Evolutionary conservation across 2,329 filamentous ascomycete species (phyloP), one percentile per base, ranked within the genome.

Genomic region (Beauveria scarabaeidicola): DNA sequence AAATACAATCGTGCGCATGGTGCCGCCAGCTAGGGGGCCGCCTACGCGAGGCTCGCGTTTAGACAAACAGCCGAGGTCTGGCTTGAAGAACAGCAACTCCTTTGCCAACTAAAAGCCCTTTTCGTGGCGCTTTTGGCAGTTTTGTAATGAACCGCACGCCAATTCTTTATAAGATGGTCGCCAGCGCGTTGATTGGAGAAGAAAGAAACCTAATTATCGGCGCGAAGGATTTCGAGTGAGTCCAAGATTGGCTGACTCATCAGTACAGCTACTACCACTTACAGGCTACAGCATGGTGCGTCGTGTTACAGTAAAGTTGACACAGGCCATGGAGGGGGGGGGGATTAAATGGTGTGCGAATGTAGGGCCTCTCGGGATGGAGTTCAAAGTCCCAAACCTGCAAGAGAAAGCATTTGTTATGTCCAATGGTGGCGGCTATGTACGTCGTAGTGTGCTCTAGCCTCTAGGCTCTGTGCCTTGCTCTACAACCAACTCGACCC

Each of bases 231-330:
- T 46, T 36, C 32, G 32, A 55, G 25, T 6, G 27, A 55, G 52
- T 36, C 7, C 25, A 52, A 27, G 52, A n/a, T 44, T 41, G 5
- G 54, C 54, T 57, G 43, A 57, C 54, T 57, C 54, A 57, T 57
- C 54, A 56, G 13, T 13, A 38, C 43, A 48, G 40, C 54, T 9
- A 48, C 54, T 15, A 9, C 19, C 19, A 21, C 38, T 44, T 36
- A 8, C n/a, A n/a, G n/a, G n/a, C n/a, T n/a, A n/a, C 27, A 36
- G 6, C n/a, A 9, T 8, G n/a, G 32, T 25, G 38, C n/a, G 11
- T 23, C n/a, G 19, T 23, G 8, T 23, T 27, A 13, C 19, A 25
- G 19, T 43, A 7, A 40, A n/a, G 10, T 19, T 25, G 19, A 10
- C 32, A 36, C 32, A 36, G 13, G 32, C 11, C 32, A 36, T 11